phyloP scores from a whole-genome alignment of 495 filamentous ascomycete genomes.

The Daldinia vernicosa region DNA sequence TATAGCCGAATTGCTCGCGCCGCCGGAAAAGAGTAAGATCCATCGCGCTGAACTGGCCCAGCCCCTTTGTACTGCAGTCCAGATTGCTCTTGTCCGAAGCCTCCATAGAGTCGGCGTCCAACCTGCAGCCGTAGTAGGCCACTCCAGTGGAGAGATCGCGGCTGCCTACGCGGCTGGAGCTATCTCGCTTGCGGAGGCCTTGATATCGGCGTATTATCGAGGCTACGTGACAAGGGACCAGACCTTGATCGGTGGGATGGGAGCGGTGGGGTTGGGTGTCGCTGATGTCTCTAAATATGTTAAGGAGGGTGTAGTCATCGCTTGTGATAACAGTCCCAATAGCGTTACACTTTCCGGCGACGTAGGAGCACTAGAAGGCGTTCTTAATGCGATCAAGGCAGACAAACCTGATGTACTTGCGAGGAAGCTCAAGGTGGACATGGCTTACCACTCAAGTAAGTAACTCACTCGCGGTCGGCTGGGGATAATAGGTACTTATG shows the following conservation, averaged over 20 bases:
- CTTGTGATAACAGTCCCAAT: not conserved
- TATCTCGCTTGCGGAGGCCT: not conserved
- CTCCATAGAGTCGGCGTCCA: not conserved
- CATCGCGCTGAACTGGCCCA: conserved; percentile 53
- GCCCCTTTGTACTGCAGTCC: conserved; percentile 59
- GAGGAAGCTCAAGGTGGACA: not conserved
- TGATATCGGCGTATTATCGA: not conserved
- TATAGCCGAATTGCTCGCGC: conserved; percentile 28
- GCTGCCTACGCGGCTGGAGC: not conserved
- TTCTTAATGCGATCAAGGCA: not conserved
- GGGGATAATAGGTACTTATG: not conserved
- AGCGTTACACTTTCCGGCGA: not conserved
- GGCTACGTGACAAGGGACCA: not conserved
- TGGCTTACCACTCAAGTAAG: not conserved
- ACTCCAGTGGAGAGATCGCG: not conserved
- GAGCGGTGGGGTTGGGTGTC: not conserved
- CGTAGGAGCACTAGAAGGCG: not conserved
- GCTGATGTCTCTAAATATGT: not conserved
- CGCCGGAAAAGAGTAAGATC: conserved; percentile 20
- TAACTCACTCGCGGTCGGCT: not conserved
- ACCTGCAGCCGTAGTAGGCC: not conserved
- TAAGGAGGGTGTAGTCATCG: not conserved
- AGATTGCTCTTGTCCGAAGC: conserved; percentile 41
- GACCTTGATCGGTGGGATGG: not conserved
- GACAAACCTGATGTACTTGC: not conserved